phyloP scores from a whole-genome alignment of 2,329 filamentous ascomycete species.

The Pseudogymnoascus sp. region DNA sequence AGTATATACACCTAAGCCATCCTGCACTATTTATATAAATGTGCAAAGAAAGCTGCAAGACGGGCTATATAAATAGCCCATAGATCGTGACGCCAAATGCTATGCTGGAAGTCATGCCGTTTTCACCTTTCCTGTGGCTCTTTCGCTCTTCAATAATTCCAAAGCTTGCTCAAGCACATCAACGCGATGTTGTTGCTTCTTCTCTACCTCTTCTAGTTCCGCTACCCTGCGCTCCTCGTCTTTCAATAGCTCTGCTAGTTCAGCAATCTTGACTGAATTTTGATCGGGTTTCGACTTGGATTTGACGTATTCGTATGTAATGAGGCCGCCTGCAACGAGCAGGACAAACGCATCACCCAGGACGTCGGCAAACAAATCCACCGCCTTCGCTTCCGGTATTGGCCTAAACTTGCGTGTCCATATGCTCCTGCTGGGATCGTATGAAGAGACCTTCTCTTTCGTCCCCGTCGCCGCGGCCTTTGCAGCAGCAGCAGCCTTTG shows the following conservation, averaged over 20 bases:
- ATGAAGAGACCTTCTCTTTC: conserved; percentile 13
- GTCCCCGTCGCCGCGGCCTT: conserved; percentile 24
- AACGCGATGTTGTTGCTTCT: conserved; percentile 21
- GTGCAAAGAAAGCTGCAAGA: background rate
- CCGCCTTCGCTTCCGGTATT: conserved; percentile 56
- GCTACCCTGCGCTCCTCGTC: conserved; percentile 43
- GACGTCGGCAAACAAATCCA: conserved; percentile 60
- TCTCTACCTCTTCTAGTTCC: conserved; percentile 43
- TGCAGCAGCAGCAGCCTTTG: conserved; percentile 30
- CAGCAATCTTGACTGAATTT: conserved; percentile 45
- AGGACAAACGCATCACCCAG: conserved; percentile 57
- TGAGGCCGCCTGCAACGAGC: conserved; percentile 45
- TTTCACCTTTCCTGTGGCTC: conserved; percentile 18
- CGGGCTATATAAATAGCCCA: background rate
- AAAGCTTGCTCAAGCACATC: conserved; percentile 26
- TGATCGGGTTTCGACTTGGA: conserved; percentile 52
- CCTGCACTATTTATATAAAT: background rate
- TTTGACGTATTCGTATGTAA: conserved; percentile 55
- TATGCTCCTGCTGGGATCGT: conserved; percentile 36
- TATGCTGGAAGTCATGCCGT: background rate
- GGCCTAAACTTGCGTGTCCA: conserved; percentile 56
- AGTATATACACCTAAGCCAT: background rate
- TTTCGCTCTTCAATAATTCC: conserved; percentile 20
- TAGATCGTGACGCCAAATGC: background rate
- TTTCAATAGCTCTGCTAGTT: conserved; percentile 44